phyloP scores from a whole-genome alignment of 495 filamentous ascomycete species.

The Aspergillus biplanus region DNA sequence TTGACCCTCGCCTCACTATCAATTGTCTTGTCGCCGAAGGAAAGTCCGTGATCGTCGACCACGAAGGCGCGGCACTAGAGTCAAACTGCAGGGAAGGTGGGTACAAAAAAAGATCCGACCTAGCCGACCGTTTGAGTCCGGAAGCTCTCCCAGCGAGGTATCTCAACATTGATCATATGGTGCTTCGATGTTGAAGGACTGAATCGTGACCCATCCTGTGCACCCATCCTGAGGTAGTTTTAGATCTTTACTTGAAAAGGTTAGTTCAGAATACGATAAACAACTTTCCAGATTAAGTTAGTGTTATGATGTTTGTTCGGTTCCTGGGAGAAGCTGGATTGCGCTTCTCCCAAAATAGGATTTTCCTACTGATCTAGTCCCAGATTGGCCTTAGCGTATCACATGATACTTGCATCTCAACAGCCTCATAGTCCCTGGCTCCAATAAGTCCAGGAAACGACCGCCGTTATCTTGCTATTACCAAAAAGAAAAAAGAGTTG shows the following conservation, averaged over 20 bases:
- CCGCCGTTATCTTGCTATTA: too few relatives aligned
- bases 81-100: too few relatives aligned
- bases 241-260: not conserved
- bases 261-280: conserved; percentile 14
- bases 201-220: not conserved
- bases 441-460: too few relatives aligned
- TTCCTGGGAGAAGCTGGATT: not conserved
- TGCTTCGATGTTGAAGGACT: not conserved
- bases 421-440: too few relatives aligned
- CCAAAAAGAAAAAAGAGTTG: too few relatives aligned
- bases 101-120: too few relatives aligned
- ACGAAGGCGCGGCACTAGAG: not conserved
- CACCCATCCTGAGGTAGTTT: not conserved
- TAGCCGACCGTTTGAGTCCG: too few relatives aligned
- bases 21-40: not conserved
- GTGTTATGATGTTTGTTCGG: conserved; percentile 4
- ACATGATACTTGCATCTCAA: too few relatives aligned
- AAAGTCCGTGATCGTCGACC: not conserved
- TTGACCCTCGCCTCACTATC: too few relatives aligned
- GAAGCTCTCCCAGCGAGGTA: not conserved
- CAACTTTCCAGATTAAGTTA: conserved; percentile 21
- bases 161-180: not conserved
- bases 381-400: too few relatives aligned
- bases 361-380: too few relatives aligned
- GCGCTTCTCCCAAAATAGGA: not conserved